Evolutionary conservation across 139 green algal species (phyloP).

Genomic region (Axilococcus clingmanii): DNA sequence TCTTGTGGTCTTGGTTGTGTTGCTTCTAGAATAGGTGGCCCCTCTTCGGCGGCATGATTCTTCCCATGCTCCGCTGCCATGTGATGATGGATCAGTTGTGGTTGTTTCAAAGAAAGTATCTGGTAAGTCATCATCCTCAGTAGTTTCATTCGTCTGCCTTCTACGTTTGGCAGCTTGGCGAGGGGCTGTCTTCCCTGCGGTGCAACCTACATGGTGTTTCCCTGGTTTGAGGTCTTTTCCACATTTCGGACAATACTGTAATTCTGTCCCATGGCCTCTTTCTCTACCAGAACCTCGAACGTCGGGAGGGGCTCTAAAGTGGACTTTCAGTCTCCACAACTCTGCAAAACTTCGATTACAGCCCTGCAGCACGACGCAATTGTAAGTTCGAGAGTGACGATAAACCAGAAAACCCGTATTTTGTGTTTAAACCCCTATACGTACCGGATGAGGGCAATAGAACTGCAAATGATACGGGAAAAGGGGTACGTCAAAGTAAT

Average conservation of each 20-base stretch:
- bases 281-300: conserved; percentile 72
- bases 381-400: no score
- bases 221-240: conserved; percentile 63
- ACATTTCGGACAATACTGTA: conserved; percentile 72
- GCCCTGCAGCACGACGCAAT: conserved; percentile 11
- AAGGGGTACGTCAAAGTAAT: not conserved
- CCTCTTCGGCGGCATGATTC: conserved; percentile 3
- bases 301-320: conserved; percentile 68
- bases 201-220: conserved; percentile 77
- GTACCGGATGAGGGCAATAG: conserved; percentile 25
- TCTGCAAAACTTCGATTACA: conserved; percentile 78
- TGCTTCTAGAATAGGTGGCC: no score
- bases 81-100: conserved; percentile 11
- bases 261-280: conserved; percentile 71
- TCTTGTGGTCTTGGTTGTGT: no score
- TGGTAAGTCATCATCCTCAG: conserved; percentile 10
- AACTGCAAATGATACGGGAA: conserved; percentile 9
- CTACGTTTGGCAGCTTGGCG: conserved; percentile 30
- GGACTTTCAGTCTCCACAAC: conserved; percentile 68
- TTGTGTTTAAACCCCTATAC: no score
- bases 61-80: conserved; percentile 3
- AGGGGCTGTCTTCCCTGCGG: conserved; percentile 31
- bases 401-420: no score
- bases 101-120: conserved; percentile 5
- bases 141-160: conserved; percentile 18